phyloP scores from a whole-genome alignment of 352 stramenopile genomes.

The Pythium dissotocum region DNA sequence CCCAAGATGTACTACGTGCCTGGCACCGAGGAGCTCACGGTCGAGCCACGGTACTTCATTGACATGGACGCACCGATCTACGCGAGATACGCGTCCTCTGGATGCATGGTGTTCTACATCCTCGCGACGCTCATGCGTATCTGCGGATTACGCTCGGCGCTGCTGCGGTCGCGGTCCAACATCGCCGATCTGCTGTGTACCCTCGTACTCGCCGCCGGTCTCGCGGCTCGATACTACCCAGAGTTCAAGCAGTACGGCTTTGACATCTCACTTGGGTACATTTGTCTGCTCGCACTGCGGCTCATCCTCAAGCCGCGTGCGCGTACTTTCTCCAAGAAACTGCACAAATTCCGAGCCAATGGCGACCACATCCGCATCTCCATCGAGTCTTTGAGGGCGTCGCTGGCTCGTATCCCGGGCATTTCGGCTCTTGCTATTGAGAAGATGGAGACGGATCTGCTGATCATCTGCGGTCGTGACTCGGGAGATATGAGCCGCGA shows the following conservation, averaged over 20 bases:
- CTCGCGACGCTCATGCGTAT: constrained; percentile 83
- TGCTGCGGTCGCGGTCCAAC: constrained; percentile 81
- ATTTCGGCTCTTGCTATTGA: constrained; percentile 83
- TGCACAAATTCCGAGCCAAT: constrained; percentile 87
- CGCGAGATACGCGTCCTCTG: constrained; percentile 35
- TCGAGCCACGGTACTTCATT: constrained; percentile 68
- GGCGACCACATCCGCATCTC: constrained; percentile 86
- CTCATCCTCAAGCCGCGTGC: constrained; percentile 86
- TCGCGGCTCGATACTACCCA: constrained; percentile 1
- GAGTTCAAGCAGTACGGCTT: constrained; percentile 50
- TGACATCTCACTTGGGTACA: constrained; percentile 69
- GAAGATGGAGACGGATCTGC: constrained; percentile 88
- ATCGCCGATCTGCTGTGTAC: constrained; percentile 73
- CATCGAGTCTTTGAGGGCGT: constrained; percentile 81
- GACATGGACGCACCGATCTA: background rate
- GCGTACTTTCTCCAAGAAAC: constrained; percentile 84
- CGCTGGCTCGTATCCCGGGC: constrained; percentile 78
- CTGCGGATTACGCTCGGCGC: constrained; percentile 64
- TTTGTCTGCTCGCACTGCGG: constrained; percentile 62
- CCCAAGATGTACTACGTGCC: constrained; percentile 48
- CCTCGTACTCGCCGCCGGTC: background rate
- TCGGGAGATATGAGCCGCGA: constrained; percentile 84
- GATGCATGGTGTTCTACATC: constrained; percentile 80
- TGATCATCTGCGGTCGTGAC: constrained; percentile 86
- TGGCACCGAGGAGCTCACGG: constrained; percentile 49